Evolutionary conservation across 1,284 basidiomycete genomes (phyloP).

Genomic region (Trametes versicolor): DNA sequence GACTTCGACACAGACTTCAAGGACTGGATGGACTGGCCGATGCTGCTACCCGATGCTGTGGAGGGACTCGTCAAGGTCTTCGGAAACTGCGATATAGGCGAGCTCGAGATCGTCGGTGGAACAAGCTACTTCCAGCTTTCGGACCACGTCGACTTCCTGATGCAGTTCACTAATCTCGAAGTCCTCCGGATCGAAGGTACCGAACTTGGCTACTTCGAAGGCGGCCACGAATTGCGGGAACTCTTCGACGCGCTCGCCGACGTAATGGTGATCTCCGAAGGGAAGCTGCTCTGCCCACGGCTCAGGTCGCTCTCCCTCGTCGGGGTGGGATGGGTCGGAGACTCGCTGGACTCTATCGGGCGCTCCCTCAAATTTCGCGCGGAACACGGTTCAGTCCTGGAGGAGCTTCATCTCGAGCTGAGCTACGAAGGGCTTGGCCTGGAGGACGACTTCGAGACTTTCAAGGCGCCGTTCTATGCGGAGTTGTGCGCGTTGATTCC

Average conservation of each 20-base stretch:
- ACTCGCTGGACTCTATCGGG: neutral
- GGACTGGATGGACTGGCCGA: neutral
- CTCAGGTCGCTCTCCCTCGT: constrained; percentile 1
- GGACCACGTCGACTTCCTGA: no score
- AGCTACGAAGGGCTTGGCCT: neutral
- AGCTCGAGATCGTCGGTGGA: neutral
- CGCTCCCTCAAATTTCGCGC: neutral
- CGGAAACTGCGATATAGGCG: neutral
- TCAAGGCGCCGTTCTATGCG: neutral
- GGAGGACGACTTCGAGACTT: neutral
- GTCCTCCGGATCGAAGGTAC: no score
- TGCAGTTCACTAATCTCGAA: no score
- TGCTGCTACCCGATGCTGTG: neutral
- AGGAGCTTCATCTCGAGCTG: neutral
- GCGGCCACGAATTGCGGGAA: no score
- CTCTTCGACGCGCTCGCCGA: no score
- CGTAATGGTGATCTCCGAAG: no score
- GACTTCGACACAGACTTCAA: neutral
- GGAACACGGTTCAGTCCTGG: neutral
- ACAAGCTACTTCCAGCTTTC: no score
- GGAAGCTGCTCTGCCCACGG: neutral
- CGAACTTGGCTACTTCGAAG: no score
- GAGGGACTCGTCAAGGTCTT: neutral
- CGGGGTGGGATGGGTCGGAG: neutral
- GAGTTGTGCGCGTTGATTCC: neutral